Conservation (phyloP, 768 basidiomycete species). For the Naganishia onofrii region DNA sequence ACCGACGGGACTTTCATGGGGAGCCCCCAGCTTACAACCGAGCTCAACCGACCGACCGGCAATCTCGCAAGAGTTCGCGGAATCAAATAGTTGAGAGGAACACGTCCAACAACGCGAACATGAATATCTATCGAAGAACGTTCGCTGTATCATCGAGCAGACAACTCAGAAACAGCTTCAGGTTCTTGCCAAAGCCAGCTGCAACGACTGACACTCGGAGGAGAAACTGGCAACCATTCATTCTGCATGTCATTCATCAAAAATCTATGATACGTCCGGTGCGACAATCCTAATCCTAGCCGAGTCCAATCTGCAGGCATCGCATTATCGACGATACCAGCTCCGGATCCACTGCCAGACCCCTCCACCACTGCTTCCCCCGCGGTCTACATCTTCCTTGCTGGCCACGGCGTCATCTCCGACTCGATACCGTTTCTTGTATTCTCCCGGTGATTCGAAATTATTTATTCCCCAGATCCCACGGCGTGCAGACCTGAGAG, state of each 20-base stretch:
- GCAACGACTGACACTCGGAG: no score
- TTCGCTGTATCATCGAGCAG: no score
- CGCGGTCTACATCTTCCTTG: not conserved
- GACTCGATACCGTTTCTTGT: constrained; percentile 63
- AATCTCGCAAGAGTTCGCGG: not conserved
- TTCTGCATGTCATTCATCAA: no score
- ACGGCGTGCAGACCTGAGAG: constrained; percentile 59
- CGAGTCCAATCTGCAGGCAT: not conserved
- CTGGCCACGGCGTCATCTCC: constrained; percentile 35
- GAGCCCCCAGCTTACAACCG: not conserved
- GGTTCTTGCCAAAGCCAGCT: no score
- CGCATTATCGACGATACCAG: constrained; percentile 10
- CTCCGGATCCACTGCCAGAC: constrained; percentile 11
- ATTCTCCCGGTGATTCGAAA: constrained; percentile 71
- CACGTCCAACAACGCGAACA: no score
- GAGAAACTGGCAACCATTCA: no score
- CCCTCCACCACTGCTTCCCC: not conserved
- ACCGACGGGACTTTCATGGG: not conserved
- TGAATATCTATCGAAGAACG: no score
- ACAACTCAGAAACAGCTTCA: no score
- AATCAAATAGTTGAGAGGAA: no score
- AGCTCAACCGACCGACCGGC: no score
- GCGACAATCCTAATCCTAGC: no score
- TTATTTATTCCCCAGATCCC: constrained; percentile 70
- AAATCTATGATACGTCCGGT: no score